These are phyloP conservation scores for Apophysomyces elegans DNA, from an alignment of 371 early-diverging fungal genomes.

Conservation along the genomic window DNA sequence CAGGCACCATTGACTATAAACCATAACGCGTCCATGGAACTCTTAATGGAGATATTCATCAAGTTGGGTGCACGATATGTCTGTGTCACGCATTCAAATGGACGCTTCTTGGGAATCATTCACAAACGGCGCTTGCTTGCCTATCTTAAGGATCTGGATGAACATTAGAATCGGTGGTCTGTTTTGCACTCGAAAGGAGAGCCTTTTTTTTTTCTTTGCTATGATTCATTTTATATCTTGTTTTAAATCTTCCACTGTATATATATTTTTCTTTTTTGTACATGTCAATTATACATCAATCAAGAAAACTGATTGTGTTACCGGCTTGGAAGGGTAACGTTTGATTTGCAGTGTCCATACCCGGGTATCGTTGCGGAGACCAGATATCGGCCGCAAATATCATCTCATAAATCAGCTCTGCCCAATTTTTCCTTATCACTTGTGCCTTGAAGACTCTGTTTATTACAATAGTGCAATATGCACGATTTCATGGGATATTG, in stretches of 20 bases:
- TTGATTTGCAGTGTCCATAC: too few species aligned
- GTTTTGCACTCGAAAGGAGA: not conserved
- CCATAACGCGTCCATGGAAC: conserved; percentile 78
- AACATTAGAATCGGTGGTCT: conserved; percentile 26
- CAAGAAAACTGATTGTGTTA: too few species aligned
- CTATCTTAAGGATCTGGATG: conserved; percentile 65
- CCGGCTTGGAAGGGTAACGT: too few species aligned
- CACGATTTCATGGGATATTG: conserved; percentile 87
- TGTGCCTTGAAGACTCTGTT: conserved; percentile 1
- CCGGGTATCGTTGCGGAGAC: too few species aligned
- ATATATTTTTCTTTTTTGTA: too few species aligned
- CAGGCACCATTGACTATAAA: conserved; percentile 82
- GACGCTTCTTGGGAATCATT: conserved; percentile 72
- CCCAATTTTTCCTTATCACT: not conserved
- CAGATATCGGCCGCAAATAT: too few species aligned
- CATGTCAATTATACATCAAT: too few species aligned
- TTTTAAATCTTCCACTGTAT: not conserved
- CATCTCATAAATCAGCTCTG: too few species aligned
- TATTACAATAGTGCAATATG: conserved; percentile 42
- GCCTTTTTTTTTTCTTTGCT: not conserved
- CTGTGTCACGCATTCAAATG: conserved; percentile 58
- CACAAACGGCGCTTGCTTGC: conserved; percentile 76
- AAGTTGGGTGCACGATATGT: conserved; percentile 79
- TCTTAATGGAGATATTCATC: conserved; percentile 87
- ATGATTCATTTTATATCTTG: not conserved